These are phyloP conservation scores for Neoboletus subvelutipes DNA, from an alignment of 768 basidiomycete species.

Conservation along the genomic window DNA sequence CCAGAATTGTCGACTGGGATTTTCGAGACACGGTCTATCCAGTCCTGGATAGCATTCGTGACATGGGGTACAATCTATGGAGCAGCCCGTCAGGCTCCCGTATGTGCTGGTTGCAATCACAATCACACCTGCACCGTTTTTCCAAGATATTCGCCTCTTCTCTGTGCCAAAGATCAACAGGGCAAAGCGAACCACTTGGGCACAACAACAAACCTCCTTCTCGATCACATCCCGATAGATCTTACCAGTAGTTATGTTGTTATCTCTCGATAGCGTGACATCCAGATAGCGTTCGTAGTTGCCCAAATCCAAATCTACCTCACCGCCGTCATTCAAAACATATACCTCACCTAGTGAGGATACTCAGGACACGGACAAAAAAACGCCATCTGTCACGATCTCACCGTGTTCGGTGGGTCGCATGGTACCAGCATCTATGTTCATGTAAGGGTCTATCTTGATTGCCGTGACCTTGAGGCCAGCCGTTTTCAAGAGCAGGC, in stretches of 20 bases:
- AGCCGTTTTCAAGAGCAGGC: conserved; percentile 89
- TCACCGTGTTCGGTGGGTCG: conserved; percentile 96
- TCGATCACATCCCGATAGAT: conserved; percentile 97
- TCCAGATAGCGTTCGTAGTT: conserved; percentile 99
- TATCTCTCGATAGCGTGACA: conserved; percentile 89
- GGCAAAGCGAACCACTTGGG: background rate
- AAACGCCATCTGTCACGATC: conserved; percentile 24
- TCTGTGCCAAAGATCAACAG: conserved; percentile 38
- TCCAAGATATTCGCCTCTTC: conserved; percentile 87
- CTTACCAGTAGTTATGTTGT: conserved; percentile 99
- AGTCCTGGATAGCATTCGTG: conserved; percentile 96
- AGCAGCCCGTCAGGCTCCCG: conserved; percentile 8
- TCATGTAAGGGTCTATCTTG: conserved; percentile 99
- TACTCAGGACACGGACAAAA: conserved; percentile 19
- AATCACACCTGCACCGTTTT: conserved; percentile 87
- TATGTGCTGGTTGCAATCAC: background rate
- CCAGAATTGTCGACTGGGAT: conserved; percentile 94
- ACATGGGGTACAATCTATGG: conserved; percentile 89
- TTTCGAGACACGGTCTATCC: conserved; percentile 94
- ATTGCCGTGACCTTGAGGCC: conserved; percentile 98
- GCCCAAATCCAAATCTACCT: conserved; percentile 96
- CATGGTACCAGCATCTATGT: conserved; percentile 99
- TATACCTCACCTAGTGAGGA: conserved; percentile 82
- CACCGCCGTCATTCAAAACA: conserved; percentile 96
- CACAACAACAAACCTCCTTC: conserved; percentile 68